A percentile compares a stretch with the other conserved stretches of the same genome.
phyloP scores from a whole-genome alignment of 805 yeast genomes.

The Nakazawaea wyomingensis region DNA sequence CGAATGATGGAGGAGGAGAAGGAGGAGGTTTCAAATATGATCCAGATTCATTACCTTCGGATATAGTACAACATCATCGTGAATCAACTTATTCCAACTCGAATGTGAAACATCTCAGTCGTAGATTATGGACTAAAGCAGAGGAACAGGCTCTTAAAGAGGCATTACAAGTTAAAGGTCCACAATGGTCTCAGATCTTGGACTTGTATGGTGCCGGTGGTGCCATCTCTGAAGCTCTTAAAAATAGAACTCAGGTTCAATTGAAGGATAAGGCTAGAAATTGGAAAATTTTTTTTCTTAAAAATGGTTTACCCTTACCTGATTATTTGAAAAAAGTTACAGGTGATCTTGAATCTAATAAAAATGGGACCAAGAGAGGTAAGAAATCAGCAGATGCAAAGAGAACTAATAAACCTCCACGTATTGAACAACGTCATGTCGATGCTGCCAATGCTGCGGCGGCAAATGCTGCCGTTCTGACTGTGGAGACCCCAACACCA shows the following conservation, averaged over 20 bases:
- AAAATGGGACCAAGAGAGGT: not conserved
- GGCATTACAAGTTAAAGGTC: constrained; percentile 81
- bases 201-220: constrained; percentile 97
- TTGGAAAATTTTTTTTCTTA: constrained; percentile 83
- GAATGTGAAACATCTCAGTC: constrained; percentile 18
- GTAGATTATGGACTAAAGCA: constrained; percentile 81
- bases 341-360: constrained; percentile 57
- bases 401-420: constrained; percentile 8
- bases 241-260: constrained; percentile 86
- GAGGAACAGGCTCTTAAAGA: constrained; percentile 82
- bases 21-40: constrained; percentile 5
- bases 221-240: constrained; percentile 70
- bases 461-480: not conserved
- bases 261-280: constrained; percentile 95
- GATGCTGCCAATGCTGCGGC: constrained; percentile 11
- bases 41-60: constrained; percentile 13
- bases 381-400: constrained; percentile 1
- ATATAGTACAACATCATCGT: constrained; percentile 12
- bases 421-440: constrained; percentile 10
- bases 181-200: constrained; percentile 88
- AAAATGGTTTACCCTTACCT: constrained; percentile 73
- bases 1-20: no score
- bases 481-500: no score
- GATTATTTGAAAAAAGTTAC: constrained; percentile 78
- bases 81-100: constrained; percentile 11